Conservation (phyloP, 306 rosid genomes). For the Quercus mongolica region DNA sequence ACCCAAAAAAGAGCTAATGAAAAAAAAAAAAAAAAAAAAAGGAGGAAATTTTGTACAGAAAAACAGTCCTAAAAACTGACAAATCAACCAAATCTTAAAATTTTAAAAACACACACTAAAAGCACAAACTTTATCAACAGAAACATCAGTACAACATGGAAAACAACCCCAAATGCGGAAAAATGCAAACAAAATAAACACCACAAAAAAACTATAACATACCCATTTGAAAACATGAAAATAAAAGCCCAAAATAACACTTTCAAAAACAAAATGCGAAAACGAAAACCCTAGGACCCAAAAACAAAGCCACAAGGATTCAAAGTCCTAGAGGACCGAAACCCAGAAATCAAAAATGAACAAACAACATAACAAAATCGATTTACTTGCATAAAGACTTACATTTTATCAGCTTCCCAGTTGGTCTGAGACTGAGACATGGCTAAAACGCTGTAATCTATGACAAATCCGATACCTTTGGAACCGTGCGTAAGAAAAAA, state of each 20-base stretch:
- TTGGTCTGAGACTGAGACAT: constrained; percentile 55
- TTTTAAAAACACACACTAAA: too few relatives aligned
- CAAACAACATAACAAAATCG: not conserved
- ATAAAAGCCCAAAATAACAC: not conserved
- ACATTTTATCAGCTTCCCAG: constrained; percentile 69
- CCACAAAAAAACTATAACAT: not conserved
- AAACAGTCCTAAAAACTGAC: not conserved
- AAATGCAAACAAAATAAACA: not conserved
- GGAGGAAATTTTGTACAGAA: not conserved
- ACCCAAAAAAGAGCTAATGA: not conserved
- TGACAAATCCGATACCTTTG: not conserved
- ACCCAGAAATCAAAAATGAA: constrained; percentile 1
- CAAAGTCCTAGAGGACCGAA: not conserved
- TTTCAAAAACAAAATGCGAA: not conserved
- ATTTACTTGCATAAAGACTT: not conserved
- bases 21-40: not conserved
- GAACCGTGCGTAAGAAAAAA: not conserved
- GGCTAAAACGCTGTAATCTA: not conserved
- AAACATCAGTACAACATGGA: too few relatives aligned
- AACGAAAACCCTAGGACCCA: constrained; percentile 21
- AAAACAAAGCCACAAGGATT: not conserved
- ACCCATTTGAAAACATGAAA: not conserved
- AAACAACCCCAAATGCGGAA: not conserved
- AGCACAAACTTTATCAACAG: not conserved
- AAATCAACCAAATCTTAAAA: not conserved